These are phyloP conservation scores for Plasmodium ovale DNA, from an alignment of 169 alveolate species.

Conservation along the genomic window DNA sequence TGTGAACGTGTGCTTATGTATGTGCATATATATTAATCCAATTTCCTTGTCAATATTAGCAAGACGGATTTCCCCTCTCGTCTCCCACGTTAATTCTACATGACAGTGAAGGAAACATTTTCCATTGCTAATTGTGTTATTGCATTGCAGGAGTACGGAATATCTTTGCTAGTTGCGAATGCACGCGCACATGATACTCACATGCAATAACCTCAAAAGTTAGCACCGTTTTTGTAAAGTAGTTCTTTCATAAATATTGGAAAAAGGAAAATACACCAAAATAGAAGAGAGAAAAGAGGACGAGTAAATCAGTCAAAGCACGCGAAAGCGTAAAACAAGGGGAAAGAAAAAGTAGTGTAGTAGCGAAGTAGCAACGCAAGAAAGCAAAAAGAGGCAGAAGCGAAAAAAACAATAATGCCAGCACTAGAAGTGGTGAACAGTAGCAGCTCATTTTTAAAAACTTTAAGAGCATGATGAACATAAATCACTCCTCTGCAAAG, in stretches of 20 bases:
- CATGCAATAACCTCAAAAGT: not conserved
- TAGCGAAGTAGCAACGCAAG: not conserved
- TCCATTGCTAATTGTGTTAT: not conserved
- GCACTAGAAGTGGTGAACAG: not conserved
- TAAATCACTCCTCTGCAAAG: constrained; percentile 50
- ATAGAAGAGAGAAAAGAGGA: not conserved
- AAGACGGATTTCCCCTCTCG: not conserved
- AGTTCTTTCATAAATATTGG: not conserved
- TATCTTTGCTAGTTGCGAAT: not conserved
- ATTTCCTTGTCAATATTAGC: constrained; percentile 3
- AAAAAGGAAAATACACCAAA: not conserved
- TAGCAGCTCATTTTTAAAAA: constrained; percentile 5
- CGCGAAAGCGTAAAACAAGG: not conserved
- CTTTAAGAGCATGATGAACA: constrained; percentile 12
- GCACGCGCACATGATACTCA: not conserved
- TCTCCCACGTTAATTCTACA: not conserved
- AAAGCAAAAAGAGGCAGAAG: not conserved
- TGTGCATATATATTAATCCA: not conserved
- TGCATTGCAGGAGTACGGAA: not conserved
- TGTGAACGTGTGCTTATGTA: not conserved
- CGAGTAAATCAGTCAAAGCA: no score
- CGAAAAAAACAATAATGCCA: constrained; percentile 8
- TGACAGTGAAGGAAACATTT: not conserved
- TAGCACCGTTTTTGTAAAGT: not conserved
- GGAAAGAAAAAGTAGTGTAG: not conserved